A percentile compares a stretch with the other conserved stretches of the same genome.
Evolutionary conservation across 176 grass and related monocot genomes (phyloP).

Genomic region (Dendrocalamus sinicus): DNA sequence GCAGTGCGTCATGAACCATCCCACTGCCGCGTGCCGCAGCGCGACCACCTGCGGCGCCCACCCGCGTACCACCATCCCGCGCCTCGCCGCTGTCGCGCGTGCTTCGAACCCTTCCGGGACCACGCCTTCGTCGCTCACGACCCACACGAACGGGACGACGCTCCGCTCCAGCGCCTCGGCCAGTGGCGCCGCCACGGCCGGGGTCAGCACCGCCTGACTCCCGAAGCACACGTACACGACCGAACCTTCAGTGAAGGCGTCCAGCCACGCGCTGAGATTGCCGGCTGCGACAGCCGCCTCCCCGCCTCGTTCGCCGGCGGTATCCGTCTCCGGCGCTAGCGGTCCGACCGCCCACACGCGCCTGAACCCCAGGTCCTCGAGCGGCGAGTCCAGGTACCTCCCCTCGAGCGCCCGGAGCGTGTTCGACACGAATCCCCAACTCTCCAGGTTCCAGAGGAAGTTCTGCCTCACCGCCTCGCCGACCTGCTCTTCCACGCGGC

Average conservation of each 20-base stretch:
- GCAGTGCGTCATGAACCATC: slow-evolving; percentile 69
- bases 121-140: slow-evolving; percentile 29
- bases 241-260: slow-evolving; percentile 48
- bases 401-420: slow-evolving; percentile 53
- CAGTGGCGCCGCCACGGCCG: slow-evolving; percentile 39
- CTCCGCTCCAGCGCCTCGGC: slow-evolving; percentile 64
- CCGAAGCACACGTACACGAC: slow-evolving; percentile 72
- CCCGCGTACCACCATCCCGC: slow-evolving; percentile 54
- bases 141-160: slow-evolving; percentile 71
- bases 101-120: slow-evolving; percentile 68
- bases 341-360: slow-evolving; percentile 61
- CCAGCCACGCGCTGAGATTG: slow-evolving; percentile 56
- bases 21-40: slow-evolving; percentile 65
- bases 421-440: slow-evolving; percentile 62
- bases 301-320: slow-evolving; percentile 21
- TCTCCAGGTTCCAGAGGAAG: slow-evolving; percentile 57
- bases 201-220: slow-evolving; percentile 53
- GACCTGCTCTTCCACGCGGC: neutral
- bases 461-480: slow-evolving; percentile 51
- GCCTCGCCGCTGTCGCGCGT: slow-evolving; percentile 32
- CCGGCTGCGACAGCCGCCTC: neutral
- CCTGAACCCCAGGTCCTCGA: slow-evolving; percentile 56
- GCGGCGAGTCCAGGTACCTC: slow-evolving; percentile 46
- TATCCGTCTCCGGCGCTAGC: slow-evolving; percentile 36
- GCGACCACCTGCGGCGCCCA: slow-evolving; percentile 76